Evolutionary conservation across 768 basidiomycete genomes (phyloP).

Genomic region (Agrocybe praecox): DNA sequence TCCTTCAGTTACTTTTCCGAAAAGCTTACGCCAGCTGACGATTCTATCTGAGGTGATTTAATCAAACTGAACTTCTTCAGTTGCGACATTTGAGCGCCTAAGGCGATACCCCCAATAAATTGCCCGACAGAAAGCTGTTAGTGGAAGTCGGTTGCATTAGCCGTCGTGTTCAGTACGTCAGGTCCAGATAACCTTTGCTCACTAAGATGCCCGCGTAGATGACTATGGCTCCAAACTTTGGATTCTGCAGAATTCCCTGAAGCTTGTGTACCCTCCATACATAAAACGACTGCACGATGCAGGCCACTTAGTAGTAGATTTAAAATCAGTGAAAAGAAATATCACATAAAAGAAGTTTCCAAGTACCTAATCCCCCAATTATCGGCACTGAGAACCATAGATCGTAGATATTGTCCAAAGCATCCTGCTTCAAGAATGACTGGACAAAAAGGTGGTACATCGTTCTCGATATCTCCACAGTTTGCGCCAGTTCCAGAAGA

Average conservation of each 20-base stretch:
- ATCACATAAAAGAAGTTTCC: not conserved
- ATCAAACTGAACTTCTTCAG: not conserved
- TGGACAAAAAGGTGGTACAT: not conserved
- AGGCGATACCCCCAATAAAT: not conserved
- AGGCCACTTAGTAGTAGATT: not conserved
- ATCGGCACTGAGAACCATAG: not conserved
- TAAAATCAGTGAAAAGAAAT: not conserved
- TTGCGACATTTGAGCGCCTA: not conserved
- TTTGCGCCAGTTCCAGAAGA: not conserved
- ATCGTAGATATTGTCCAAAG: not conserved
- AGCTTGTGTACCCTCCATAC: not conserved
- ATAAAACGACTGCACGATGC: constrained; percentile 1
- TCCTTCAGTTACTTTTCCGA: not conserved
- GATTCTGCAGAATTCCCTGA: not conserved
- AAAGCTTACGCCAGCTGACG: not conserved
- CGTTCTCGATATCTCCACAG: not conserved
- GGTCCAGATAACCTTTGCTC: not conserved
- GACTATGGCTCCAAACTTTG: not conserved
- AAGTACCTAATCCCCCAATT: not conserved
- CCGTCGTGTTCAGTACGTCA: no score
- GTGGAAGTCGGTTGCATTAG: no score
- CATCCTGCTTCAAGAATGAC: not conserved
- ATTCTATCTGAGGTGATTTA: not conserved
- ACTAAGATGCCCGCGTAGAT: not conserved
- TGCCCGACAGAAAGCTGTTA: not conserved